Evolutionary conservation across 139 green algal species (phyloP).

Genomic region (Coccomyxa sp.): DNA sequence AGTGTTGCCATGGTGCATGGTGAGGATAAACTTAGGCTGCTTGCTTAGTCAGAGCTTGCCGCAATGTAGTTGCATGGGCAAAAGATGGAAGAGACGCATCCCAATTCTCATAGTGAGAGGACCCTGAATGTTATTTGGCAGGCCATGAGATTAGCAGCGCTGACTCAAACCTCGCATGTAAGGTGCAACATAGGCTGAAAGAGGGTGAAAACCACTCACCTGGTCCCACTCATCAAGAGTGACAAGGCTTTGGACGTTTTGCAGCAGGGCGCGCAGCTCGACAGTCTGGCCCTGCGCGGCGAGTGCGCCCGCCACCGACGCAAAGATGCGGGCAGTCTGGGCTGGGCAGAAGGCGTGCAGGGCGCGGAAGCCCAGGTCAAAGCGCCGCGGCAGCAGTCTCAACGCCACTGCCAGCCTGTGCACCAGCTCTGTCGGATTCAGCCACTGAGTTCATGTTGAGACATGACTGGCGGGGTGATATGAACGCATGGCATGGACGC

Average conservation of each 20-base stretch:
- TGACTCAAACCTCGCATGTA: neutral
- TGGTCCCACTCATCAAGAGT: constrained; percentile 1
- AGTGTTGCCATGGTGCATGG: neutral
- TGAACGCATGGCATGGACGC: neutral
- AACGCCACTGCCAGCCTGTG: neutral
- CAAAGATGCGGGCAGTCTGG: neutral
- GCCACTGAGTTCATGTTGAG: too few species aligned
- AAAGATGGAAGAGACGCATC: neutral
- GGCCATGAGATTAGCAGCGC: neutral
- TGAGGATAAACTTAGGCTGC: neutral
- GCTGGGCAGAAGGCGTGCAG: neutral
- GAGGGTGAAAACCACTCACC: neutral
- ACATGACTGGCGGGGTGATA: neutral
- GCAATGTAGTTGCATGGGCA: neutral
- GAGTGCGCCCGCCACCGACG: neutral
- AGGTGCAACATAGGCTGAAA: neutral
- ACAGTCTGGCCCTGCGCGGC: neutral
- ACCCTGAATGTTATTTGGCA: neutral
- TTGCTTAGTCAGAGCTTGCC: neutral
- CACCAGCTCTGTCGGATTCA: too few species aligned
- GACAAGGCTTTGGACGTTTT: neutral
- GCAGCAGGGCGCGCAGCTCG: neutral
- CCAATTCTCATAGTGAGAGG: neutral
- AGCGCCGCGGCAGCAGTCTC: neutral
- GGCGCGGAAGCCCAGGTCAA: constrained; percentile 4